phyloP scores from a whole-genome alignment of 768 basidiomycete species.

The Russula emetica region DNA sequence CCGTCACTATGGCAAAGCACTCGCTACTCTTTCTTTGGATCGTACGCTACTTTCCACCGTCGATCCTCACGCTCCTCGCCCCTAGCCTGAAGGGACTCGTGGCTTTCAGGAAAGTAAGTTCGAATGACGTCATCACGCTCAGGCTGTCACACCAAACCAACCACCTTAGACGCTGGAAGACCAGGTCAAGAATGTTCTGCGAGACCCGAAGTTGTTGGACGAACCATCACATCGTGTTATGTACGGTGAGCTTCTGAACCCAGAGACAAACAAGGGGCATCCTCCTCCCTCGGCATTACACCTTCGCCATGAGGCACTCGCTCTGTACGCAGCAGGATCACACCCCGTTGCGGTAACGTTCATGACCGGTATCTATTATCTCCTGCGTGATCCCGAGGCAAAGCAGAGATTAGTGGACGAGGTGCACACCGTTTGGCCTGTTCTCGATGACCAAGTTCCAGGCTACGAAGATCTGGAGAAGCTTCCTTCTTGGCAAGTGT shows the following conservation, averaged over 20 bases:
- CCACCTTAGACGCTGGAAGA: background rate
- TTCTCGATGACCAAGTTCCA: conserved; percentile 5
- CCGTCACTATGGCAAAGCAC: conserved; percentile 26
- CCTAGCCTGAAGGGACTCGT: conserved; percentile 7
- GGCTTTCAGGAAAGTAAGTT: background rate
- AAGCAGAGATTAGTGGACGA: conserved; percentile 16
- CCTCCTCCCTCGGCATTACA: background rate
- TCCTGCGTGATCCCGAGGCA: conserved; percentile 8
- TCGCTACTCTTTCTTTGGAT: conserved; percentile 7
- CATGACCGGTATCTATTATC: conserved; percentile 11
- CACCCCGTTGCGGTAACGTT: conserved; percentile 14
- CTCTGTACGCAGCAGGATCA: conserved; percentile 14
- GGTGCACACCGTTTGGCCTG: conserved; percentile 9
- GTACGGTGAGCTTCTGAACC: conserved; percentile 15
- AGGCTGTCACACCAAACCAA: background rate
- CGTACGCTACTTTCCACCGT: conserved; percentile 1
- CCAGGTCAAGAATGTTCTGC: conserved; percentile 6
- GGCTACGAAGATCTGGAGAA: conserved; percentile 16
- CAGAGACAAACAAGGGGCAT: conserved; percentile 11
- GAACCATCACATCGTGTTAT: conserved; percentile 19
- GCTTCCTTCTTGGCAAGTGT: conserved; percentile 19
- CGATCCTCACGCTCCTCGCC: background rate
- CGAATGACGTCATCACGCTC: background rate
- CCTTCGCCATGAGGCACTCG: conserved; percentile 9
- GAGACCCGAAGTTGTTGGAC: conserved; percentile 5